Evolutionary conservation across 169 alveolate species (phyloP), one percentile per base, ranked within the genome.

Genomic region (Cryptosporidium xiaoi): DNA sequence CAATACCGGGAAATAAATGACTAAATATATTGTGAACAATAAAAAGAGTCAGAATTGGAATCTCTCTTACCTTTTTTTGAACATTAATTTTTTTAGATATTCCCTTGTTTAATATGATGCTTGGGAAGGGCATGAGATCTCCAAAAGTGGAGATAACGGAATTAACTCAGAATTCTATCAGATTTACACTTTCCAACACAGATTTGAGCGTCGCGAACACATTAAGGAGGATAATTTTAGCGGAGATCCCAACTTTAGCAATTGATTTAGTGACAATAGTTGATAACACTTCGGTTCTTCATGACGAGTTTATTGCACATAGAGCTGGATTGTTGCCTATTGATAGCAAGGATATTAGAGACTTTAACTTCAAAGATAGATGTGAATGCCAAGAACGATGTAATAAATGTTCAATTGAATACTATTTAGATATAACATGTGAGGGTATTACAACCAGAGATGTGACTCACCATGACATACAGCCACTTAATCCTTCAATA

Each of bases 201-300:
- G 98, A 97, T 82, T 90, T 96, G 13, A 91, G 98, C 15, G 91
- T 96, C 77, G 99, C 99, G 18, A 96, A 97, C 90, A 95, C 99
- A 5, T 87, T 97, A 33, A 82, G 99, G 65, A 93, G 99, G 67
- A 95, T 96, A 29, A 96, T 97, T 83, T 90, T 97, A 44, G 96
- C 99, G 1, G 99, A 97, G 83, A 97, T 97, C 1, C 99, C 99
- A 20, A 93, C 99, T 24, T 95, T 97, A 93, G 99, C 99, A 15
- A 96, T 97, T 40, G 99, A 97, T 84, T 91, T 96, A 50, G 99
- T 97, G 12, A 95, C 97, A 67, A 96, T 96, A 34, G 91, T 94
- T 48, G 98, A 95, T 67, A 97, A 97, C 77, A 96, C 99, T 48
- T 92, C 97, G 48, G 97, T 97, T n/a, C 92, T 97, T 34, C 98